Base-by-base conservation (phyloP, 1,284 basidiomycete species). In the Stereum hirsutum region DNA sequence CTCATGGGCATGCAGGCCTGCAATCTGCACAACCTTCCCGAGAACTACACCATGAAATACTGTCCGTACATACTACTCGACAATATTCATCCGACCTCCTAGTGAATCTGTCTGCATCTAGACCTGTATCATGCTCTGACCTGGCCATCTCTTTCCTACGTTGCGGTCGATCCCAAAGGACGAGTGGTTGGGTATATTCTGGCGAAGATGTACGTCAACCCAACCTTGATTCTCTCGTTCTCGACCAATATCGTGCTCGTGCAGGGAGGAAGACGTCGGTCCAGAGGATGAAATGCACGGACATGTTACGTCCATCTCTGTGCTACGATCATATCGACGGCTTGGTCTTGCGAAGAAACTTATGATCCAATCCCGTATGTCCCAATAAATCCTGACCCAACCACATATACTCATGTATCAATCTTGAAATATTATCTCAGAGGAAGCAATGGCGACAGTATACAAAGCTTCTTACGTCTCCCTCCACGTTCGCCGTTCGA, bases 121-220 rank as follows among this genome's bases (percentile, higher is more conserved):
- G 93, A 95, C 70, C 72, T 92, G 40, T 92, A 90, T 60, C 90
- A 95, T 57, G 72, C 80, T 6, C 65, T 94, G 56, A 91, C 85
- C 7, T 98, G 94, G 94, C 94, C 94, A 1, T 83, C 91, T 51
- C 72, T 97, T 19, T 95, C 91, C 2, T 98, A 88, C 58, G 91
- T 98, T 15, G 94, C 93, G 0, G 91, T 95, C 57, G 90, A 95
- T 56, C 75, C 81, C 47, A 82, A 82, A 55, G 91, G 93, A 0
- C 73, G 89, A 40, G 83, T 97, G 38, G 91, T 98, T 1, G 94
- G 94, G 19, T 97, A 97, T 61, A 93, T 97, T 20, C 66, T 97
- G 10, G 91, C 89, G 0, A 95, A 95, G 62, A 94, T 97, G 94
- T 90, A 61, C 46, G 68, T 62, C 1, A 24, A n/a, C n/a, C n/a